Evolutionary conservation across 2,329 filamentous ascomycete species (phyloP), one percentile per base, ranked within the genome.

Genomic region (Chaetothyriales sp.): DNA sequence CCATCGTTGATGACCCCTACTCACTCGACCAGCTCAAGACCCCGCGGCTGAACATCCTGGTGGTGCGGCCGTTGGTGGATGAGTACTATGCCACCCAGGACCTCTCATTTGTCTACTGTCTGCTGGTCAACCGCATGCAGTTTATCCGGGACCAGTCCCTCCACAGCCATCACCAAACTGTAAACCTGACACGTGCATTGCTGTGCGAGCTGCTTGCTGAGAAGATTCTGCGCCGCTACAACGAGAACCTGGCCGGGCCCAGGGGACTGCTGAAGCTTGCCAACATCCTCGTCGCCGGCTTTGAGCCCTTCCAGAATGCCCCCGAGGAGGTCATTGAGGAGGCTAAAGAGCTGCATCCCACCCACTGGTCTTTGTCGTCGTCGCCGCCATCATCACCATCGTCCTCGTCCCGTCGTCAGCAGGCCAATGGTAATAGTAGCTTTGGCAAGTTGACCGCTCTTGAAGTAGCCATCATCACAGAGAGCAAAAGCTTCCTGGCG

Each of bases 231-330:
- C 76, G 86, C 36, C 80, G 84, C 49, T 88, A 86, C 60, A 82
- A 85, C 58, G 86, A 92, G 67, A 81, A 88, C 59, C 80, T 85
- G 52, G 77, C 80, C 12, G 84, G 83, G 4, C 72, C 79, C 0
- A 73, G 80, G 22, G 84, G 85, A 1, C 73, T 92, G 10, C 70
- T 92, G 3, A 70, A 86, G 19, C 73, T 92, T 5, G 80, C 86
- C 5, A 84, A 89, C 59, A 83, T 92, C 28, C 76, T 92, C 18
- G 83, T 93, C 12, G 84, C 85, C 15, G 84, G 84, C 12, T 92
- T 93, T 60, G 83, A 88, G 60, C 86, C 86, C 1, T 92, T 92
- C 60, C 86, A 92, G 66, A 86, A 86, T 57, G 85, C 85, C 0
- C 86, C 86, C 0, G 68, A 73, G 1, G 75, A 83, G 50, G 75